phyloP scores from a whole-genome alignment of 768 basidiomycete genomes.

The Auriscalpium microsporum region DNA sequence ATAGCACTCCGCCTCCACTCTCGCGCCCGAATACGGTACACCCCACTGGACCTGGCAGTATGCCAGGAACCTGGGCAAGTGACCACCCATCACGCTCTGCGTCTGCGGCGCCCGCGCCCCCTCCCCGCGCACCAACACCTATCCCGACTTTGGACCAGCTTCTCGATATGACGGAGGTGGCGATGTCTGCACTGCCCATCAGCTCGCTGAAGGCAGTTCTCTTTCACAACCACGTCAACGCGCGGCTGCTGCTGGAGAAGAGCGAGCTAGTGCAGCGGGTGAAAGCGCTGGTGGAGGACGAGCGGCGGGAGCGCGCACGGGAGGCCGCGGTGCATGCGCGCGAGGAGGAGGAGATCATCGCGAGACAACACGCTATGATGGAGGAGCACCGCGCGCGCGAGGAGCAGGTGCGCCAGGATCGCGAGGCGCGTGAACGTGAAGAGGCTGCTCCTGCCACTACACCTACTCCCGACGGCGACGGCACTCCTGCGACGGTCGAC shows the following conservation, averaged over 20 bases:
- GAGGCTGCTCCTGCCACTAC: constrained; percentile 5
- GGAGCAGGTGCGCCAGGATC: constrained; percentile 18
- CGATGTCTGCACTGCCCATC: constrained; percentile 56
- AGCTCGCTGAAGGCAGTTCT: constrained; percentile 69
- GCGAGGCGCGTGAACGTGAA: constrained; percentile 17
- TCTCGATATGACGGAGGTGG: constrained; percentile 48
- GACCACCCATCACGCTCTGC: neutral
- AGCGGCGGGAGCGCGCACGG: constrained; percentile 44
- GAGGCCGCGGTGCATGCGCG: constrained; percentile 31
- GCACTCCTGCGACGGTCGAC: constrained; percentile 4
- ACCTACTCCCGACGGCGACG: neutral
- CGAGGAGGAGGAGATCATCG: constrained; percentile 17
- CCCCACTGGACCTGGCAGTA: neutral
- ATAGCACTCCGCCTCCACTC: neutral
- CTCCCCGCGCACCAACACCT: constrained; percentile 14
- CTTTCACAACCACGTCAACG: constrained; percentile 68
- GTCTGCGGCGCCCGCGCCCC: constrained; percentile 3
- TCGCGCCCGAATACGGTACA: neutral
- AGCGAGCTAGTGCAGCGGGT: constrained; percentile 73
- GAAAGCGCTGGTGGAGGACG: constrained; percentile 51
- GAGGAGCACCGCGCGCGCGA: constrained; percentile 22
- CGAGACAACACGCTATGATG: constrained; percentile 12
- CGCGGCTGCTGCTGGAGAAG: constrained; percentile 74
- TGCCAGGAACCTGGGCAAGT: neutral
- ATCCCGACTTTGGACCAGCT: constrained; percentile 63